phyloP scores from a whole-genome alignment of 2,329 filamentous ascomycete genomes.

The Alternaria longipes region DNA sequence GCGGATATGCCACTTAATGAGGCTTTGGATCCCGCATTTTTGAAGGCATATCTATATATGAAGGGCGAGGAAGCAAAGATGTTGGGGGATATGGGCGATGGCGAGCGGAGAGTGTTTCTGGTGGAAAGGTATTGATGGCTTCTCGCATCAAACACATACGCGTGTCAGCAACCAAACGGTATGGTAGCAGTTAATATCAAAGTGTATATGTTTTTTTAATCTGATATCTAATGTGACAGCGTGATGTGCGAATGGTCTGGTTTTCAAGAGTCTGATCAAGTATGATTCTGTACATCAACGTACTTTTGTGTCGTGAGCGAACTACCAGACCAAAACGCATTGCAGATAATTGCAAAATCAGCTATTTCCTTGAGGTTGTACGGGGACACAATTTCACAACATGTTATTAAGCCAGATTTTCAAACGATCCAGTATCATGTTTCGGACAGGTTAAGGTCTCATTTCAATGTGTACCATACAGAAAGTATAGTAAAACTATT shows the following conservation, averaged over 20 bases:
- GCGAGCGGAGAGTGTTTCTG: constrained; percentile 65
- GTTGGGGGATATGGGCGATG: constrained; percentile 59
- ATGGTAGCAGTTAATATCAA: neutral
- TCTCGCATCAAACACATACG: neutral
- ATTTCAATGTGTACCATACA: constrained; percentile 7
- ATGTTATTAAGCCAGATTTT: neutral
- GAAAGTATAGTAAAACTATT: constrained; percentile 1
- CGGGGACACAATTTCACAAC: neutral
- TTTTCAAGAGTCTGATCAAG: neutral
- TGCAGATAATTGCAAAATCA: neutral
- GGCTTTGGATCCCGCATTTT: constrained; percentile 60
- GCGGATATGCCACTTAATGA: constrained; percentile 58
- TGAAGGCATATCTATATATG: constrained; percentile 65
- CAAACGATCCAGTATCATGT: no score
- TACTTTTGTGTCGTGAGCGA: neutral
- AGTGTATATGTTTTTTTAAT: neutral
- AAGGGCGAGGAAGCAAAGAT: constrained; percentile 68
- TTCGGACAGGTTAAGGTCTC: constrained; percentile 2
- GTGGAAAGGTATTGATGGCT: constrained; percentile 69
- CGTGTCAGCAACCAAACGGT: neutral
- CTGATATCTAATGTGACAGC: neutral
- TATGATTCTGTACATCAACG: neutral
- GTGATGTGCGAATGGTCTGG: neutral
- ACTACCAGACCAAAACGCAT: neutral
- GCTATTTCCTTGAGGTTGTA: neutral